Conservation (phyloP, 176 grass and related monocot species). For the Stipa capillata region DNA sequence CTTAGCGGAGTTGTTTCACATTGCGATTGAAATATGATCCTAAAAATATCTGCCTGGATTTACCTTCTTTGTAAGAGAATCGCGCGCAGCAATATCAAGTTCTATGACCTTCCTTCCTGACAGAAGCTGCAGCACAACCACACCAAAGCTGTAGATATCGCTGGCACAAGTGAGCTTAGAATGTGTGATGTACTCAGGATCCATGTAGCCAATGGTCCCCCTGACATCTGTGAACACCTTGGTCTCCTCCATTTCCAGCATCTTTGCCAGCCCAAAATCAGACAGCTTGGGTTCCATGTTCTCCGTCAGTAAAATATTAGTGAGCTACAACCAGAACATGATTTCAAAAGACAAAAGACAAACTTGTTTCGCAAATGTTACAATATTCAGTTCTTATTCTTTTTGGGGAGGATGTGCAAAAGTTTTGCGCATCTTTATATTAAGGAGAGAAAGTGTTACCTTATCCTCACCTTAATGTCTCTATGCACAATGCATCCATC, state of each 20-base stretch:
- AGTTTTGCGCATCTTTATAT: background rate
- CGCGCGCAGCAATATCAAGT: slow-evolving; percentile 38
- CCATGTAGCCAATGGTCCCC: slow-evolving; percentile 74
- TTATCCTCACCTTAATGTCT: slow-evolving; percentile 52
- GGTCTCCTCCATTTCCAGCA: slow-evolving; percentile 53
- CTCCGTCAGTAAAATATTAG: slow-evolving; percentile 62
- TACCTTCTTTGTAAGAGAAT: slow-evolving; percentile 64
- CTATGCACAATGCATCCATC: slow-evolving; percentile 64
- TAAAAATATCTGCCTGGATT: background rate
- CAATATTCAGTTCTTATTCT: background rate
- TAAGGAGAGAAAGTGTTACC: background rate
- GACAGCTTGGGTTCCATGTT: slow-evolving; percentile 43
- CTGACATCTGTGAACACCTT: slow-evolving; percentile 57
- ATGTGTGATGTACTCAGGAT: slow-evolving; percentile 63
- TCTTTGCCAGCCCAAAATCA: slow-evolving; percentile 53
- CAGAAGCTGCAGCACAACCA: slow-evolving; percentile 47
- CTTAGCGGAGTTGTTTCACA: background rate
- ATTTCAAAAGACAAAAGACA: background rate
- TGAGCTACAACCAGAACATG: slow-evolving; percentile 27
- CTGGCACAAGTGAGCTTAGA: slow-evolving; percentile 49
- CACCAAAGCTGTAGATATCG: slow-evolving; percentile 69
- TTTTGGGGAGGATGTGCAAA: background rate
- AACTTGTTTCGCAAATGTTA: background rate
- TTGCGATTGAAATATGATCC: background rate
- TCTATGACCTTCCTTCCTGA: slow-evolving; percentile 74